phyloP scores from a whole-genome alignment of 768 basidiomycete species.

The Auriculariales sp. region DNA sequence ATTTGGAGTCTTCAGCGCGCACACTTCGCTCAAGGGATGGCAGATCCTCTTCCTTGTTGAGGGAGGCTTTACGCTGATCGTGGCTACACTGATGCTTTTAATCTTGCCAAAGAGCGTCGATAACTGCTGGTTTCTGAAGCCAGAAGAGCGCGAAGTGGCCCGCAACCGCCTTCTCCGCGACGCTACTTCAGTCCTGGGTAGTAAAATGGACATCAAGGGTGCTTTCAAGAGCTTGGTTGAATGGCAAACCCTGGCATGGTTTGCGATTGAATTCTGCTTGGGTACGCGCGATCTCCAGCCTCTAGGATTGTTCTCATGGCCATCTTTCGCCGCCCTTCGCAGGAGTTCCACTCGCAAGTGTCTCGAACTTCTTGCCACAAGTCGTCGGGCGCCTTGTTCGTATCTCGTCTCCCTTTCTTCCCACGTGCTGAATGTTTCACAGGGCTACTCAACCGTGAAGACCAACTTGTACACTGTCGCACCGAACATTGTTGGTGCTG shows the following conservation, averaged over 20 bases:
- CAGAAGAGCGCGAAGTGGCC: slow-evolving; percentile 10
- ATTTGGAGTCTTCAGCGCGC: slow-evolving; percentile 37
- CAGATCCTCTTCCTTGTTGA: slow-evolving; percentile 40
- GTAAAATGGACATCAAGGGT: slow-evolving; percentile 2
- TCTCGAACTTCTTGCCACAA: slow-evolving; percentile 39
- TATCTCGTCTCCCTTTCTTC: not conserved
- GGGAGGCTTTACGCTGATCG: slow-evolving; percentile 16
- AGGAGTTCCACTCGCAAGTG: slow-evolving; percentile 35
- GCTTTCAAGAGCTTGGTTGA: slow-evolving; percentile 5
- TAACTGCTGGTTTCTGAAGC: slow-evolving; percentile 9
- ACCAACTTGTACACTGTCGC: slow-evolving; percentile 41
- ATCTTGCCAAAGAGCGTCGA: slow-evolving; percentile 9
- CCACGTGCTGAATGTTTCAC: not conserved
- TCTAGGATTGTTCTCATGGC: no score
- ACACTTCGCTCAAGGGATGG: slow-evolving; percentile 30
- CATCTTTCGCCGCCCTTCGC: no score
- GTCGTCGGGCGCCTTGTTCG: slow-evolving; percentile 24
- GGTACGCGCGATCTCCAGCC: slow-evolving; percentile 2
- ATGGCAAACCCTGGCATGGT: slow-evolving; percentile 4
- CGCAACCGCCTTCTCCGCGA: slow-evolving; percentile 9
- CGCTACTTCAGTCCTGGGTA: slow-evolving; percentile 7
- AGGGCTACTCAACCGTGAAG: slow-evolving; percentile 30
- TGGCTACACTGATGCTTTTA: not conserved
- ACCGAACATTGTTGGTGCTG: slow-evolving; percentile 35
- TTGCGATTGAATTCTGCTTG: slow-evolving; percentile 8